Base-by-base conservation (phyloP, 2,329 filamentous ascomycete genomes). In the Colletotrichum kahawae region DNA sequence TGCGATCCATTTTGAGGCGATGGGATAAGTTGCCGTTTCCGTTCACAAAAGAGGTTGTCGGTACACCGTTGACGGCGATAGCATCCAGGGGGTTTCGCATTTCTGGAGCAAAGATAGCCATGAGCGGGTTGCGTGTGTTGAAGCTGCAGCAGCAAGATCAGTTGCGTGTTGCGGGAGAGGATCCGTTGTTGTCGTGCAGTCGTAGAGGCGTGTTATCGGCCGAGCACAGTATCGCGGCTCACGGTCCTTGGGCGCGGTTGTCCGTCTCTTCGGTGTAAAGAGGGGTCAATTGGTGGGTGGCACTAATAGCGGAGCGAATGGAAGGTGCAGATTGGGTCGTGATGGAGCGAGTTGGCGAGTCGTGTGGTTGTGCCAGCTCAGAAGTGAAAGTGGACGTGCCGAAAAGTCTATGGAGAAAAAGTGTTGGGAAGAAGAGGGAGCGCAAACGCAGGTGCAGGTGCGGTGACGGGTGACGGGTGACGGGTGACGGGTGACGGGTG, bases 1-100 rank as follows among this genome's bases (percentile, higher is more conserved):
- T 93, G 82, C 91, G 90, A 64, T 86, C 83, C 80, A 86, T 82
- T 78, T 79, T 88, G 75, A 83, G 80, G 67, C 84, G 83, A 72
- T 84, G 79, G 67, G 80, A 74, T 76, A 83, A 72, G 74, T 82
- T 79, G 43, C 79, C 82, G 76, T 82, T 82, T 77, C 83, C 82
- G 71, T 85, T 85, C 75, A 80, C 77, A 60, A 83, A 84, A 62
- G 67, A 79, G 31, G 77, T 77, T 60, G 79, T 77, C 21, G 63
- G 69, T 43, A 63, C 36, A 76, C 77, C 78, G 77, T 81, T 78
- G 71, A 77, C 66, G 77, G 77, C 71, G 60, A 79, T 77, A 51
- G 77, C 75, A 76, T 79, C 79, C 75, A 78, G 63, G 34, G 79
- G 78, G 76, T 81, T 82, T 27, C 81, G 79, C 81, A 84, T 82